Percentiles rank a stretch among this genome's conserved stretches.
These are phyloP conservation scores for Magnaporthiopsis poae DNA, from an alignment of 2,329 filamentous ascomycete genomes.

Conservation along the genomic window DNA sequence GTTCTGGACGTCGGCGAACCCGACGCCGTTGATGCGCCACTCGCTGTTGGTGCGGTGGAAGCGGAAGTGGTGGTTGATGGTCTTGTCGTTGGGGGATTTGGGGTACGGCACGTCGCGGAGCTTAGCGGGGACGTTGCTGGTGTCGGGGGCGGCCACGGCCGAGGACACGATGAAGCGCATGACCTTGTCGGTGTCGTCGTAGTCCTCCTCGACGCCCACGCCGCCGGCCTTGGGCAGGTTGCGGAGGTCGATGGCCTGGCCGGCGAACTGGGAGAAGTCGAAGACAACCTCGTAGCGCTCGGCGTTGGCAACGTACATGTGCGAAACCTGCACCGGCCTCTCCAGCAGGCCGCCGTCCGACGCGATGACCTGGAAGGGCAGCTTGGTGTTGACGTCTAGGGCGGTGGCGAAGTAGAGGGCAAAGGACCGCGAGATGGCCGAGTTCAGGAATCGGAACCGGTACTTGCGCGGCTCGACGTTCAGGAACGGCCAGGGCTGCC, in stretches of 20 bases:
- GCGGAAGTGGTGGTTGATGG: conserved; percentile 33
- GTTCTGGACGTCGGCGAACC: conserved; percentile 34
- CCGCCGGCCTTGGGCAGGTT: conserved; percentile 23
- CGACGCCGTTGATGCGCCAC: conserved; percentile 43
- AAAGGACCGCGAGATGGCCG: conserved; percentile 37
- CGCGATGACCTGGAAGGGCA: conserved; percentile 43
- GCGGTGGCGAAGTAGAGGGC: conserved; percentile 34
- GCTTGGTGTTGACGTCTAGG: conserved; percentile 18
- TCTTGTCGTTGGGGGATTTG: conserved; percentile 17
- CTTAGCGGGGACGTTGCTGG: conserved; percentile 22
- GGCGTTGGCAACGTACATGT: conserved; percentile 36
- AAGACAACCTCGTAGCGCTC: conserved; percentile 50
- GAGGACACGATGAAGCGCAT: conserved; percentile 42
- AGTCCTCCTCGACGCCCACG: conserved; percentile 37
- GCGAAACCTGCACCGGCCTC: conserved; percentile 25
- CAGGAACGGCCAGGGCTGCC: conserved; percentile 48
- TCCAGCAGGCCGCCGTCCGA: conserved; percentile 44
- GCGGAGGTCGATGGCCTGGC: conserved; percentile 35
- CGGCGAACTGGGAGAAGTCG: conserved; percentile 40
- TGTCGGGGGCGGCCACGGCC: conserved; percentile 23
- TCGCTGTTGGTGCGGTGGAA: conserved; percentile 34
- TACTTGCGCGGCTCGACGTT: conserved; percentile 53
- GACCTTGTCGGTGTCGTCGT: conserved; percentile 38
- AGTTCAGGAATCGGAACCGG: conserved; percentile 44
- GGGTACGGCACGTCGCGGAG: conserved; percentile 31